A percentile compares a stretch with the other conserved stretches of the same genome.
Evolutionary conservation across 495 filamentous ascomycete species (phyloP).

Genomic region (Aspergillus carlsbadensis): DNA sequence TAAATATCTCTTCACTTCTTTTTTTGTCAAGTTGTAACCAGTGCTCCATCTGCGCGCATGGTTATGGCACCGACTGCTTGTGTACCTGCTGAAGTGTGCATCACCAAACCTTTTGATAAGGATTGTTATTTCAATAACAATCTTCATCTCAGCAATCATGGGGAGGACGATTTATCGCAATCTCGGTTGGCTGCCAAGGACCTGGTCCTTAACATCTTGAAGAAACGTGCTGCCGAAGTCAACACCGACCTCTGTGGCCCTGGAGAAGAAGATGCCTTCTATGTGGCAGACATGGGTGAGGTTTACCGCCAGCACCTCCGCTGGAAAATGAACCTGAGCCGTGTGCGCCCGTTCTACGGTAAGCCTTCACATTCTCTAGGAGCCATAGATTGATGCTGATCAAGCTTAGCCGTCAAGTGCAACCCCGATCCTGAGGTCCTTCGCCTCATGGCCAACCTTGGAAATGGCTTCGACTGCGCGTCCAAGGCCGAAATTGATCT

Average conservation of each 20-base stretch:
- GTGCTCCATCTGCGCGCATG: slow-evolving; percentile 39
- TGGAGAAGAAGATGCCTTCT: slow-evolving; percentile 95
- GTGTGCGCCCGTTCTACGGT: slow-evolving; percentile 98
- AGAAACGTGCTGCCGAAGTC: slow-evolving; percentile 74
- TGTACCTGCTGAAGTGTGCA: slow-evolving; percentile 52
- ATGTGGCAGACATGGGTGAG: slow-evolving; percentile 96
- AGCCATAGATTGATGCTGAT: neutral
- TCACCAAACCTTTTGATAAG: slow-evolving; percentile 32
- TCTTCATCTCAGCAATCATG: slow-evolving; percentile 35
- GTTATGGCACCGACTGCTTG: slow-evolving; percentile 76
- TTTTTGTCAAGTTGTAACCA: slow-evolving; percentile 15
- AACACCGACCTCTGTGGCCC: slow-evolving; percentile 82
- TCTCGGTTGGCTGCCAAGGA: slow-evolving; percentile 50
- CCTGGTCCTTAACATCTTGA: slow-evolving; percentile 76
- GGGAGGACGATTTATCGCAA: slow-evolving; percentile 44
- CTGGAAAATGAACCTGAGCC: slow-evolving; percentile 91
- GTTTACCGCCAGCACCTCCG: slow-evolving; percentile 97
- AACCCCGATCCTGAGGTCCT: slow-evolving; percentile 92
- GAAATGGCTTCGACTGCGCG: slow-evolving; percentile 96
- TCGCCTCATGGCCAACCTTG: slow-evolving; percentile 79
- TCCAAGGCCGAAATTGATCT: slow-evolving; percentile 96
- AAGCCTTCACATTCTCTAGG: slow-evolving; percentile 27
- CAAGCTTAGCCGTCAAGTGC: slow-evolving; percentile 82
- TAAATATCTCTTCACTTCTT: slow-evolving; percentile 18
- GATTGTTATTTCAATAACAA: slow-evolving; percentile 28